phyloP scores from a whole-genome alignment of 2,329 filamentous ascomycete species.

The Zalaria sp. region DNA sequence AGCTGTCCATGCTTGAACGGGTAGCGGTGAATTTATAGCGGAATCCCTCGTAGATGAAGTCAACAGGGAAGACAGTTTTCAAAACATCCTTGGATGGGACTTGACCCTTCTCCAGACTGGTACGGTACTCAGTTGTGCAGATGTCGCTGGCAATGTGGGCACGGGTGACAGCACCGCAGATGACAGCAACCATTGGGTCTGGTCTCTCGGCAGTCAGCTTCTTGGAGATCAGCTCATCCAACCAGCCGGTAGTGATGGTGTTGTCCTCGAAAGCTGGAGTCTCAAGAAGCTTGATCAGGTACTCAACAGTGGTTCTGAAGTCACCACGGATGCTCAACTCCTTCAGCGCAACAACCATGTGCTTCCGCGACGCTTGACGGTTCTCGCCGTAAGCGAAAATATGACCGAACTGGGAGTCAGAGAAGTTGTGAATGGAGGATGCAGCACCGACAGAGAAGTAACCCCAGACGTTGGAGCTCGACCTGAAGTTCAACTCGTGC shows the following conservation, averaged over 20 bases:
- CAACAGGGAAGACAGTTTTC: slow-evolving; percentile 93
- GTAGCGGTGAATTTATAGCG: slow-evolving; percentile 98
- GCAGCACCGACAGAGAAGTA: slow-evolving; percentile 98
- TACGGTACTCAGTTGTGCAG: slow-evolving; percentile 75
- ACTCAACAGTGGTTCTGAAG: slow-evolving; percentile 96
- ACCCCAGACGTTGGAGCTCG: slow-evolving; percentile 98
- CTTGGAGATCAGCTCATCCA: slow-evolving; percentile 96
- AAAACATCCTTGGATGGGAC: slow-evolving; percentile 92
- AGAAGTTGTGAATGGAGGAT: slow-evolving; percentile 97
- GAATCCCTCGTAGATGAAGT: slow-evolving; percentile 95
- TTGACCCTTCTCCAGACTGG: slow-evolving; percentile 89
- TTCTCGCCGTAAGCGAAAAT: slow-evolving; percentile 99
- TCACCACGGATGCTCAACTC: slow-evolving; percentile 99
- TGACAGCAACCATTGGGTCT: slow-evolving; percentile 82
- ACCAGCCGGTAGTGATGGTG: slow-evolving; percentile 97
- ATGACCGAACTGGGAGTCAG: slow-evolving; percentile 96
- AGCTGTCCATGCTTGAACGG: slow-evolving; percentile 80
- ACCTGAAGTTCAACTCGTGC: slow-evolving; percentile 98
- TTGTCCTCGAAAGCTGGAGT: slow-evolving; percentile 98
- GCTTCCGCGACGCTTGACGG: slow-evolving; percentile 86
- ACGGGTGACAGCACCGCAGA: slow-evolving; percentile 89
- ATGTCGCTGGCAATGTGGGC: slow-evolving; percentile 87
- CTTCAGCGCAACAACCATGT: slow-evolving; percentile 98
- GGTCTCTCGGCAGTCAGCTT: slow-evolving; percentile 93
- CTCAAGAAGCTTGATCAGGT: slow-evolving; percentile 95